phyloP scores from a whole-genome alignment of 2,329 filamentous ascomycete genomes.

The Colletotrichum destructivum region DNA sequence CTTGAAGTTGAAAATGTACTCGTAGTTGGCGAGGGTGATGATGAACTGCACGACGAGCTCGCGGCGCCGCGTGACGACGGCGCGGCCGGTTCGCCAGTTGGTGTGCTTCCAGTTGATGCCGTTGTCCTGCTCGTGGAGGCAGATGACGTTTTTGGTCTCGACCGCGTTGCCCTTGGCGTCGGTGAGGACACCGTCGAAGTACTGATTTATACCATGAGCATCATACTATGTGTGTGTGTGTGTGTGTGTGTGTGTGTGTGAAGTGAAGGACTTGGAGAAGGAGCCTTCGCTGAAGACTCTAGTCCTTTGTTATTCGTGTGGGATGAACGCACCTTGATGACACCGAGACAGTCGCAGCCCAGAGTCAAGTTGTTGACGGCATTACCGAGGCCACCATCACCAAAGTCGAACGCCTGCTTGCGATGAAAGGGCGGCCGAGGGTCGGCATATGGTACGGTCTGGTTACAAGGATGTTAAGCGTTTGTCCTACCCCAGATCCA shows the following conservation, averaged over 20 bases:
- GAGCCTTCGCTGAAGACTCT: no score
- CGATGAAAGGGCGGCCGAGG: slow-evolving; percentile 41
- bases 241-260: no score
- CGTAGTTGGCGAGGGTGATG: slow-evolving; percentile 72
- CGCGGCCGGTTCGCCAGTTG: slow-evolving; percentile 67
- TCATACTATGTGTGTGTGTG: no score
- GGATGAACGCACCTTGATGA: slow-evolving; percentile 26
- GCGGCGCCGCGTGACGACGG: slow-evolving; percentile 65
- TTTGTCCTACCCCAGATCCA: not conserved
- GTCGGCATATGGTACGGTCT: slow-evolving; percentile 42
- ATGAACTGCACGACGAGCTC: slow-evolving; percentile 70
- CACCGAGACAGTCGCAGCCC: slow-evolving; percentile 75
- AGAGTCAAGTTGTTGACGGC: slow-evolving; percentile 78
- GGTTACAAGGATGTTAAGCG: not conserved
- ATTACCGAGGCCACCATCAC: slow-evolving; percentile 76
- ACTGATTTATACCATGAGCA: slow-evolving; percentile 15
- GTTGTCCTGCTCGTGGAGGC: slow-evolving; percentile 43
- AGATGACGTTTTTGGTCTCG: slow-evolving; percentile 56
- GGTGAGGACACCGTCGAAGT: slow-evolving; percentile 47
- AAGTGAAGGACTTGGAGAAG: no score
- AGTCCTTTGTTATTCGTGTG: no score
- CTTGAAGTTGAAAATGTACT: slow-evolving; percentile 57
- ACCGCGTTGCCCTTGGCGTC: slow-evolving; percentile 52
- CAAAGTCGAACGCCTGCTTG: slow-evolving; percentile 80
- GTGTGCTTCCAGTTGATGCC: slow-evolving; percentile 54